Evolutionary conservation across 306 rosid species (phyloP).

Genomic region (Ormosia semicastrata): DNA sequence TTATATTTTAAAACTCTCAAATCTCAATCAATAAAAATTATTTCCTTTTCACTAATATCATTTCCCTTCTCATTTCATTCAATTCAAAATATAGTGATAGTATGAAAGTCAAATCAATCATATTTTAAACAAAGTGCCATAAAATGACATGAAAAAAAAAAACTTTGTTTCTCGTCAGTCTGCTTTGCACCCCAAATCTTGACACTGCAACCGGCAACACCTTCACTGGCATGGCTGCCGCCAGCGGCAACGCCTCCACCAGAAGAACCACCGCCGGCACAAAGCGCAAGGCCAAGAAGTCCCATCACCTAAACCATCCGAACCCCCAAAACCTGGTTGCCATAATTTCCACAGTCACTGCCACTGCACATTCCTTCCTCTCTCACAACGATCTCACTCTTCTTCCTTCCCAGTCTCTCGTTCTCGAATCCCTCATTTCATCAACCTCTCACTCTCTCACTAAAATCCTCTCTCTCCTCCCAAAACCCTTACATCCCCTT

Average conservation of each 20-base stretch:
- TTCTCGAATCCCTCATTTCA: conserved; percentile 50
- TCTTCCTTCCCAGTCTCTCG: conserved; percentile 55
- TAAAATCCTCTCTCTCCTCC: conserved; percentile 21
- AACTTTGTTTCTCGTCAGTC: no score
- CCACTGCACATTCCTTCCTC: conserved; percentile 58
- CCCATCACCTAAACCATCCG: background rate
- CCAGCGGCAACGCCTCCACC: background rate
- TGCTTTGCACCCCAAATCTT: no score
- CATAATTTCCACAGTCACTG: conserved; percentile 38
- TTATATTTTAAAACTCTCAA: no score
- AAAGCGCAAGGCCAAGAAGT: conserved; percentile 27
- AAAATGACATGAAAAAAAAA: no score
- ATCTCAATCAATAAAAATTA: no score
- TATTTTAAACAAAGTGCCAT: no score
- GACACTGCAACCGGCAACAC: background rate
- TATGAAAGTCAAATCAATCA: no score
- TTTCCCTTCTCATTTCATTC: no score
- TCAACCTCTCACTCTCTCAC: conserved; percentile 44
- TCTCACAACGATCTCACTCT: conserved; percentile 55
- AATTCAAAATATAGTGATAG: no score
- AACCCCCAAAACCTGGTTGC: conserved; percentile 24
- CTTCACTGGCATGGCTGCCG: conserved; percentile 29
- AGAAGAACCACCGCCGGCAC: background rate
- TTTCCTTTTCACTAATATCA: no score
- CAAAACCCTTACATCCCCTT: conserved; percentile 4